Evolutionary conservation across 306 rosid species (phyloP).

Genomic region (Leucaena leucocephala): DNA sequence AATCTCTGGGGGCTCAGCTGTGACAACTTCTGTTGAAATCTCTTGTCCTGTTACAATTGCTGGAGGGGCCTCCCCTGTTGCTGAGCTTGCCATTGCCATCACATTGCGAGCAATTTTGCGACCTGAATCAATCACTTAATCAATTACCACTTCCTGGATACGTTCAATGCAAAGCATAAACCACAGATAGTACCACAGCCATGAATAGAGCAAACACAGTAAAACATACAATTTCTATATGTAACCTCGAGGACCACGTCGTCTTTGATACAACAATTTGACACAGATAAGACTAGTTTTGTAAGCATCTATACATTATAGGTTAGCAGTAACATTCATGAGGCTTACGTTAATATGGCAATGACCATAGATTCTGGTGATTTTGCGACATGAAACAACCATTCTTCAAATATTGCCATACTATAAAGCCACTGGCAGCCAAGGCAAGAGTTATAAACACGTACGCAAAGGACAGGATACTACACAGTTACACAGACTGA

Average conservation of each 20-base stretch:
- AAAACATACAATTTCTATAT: not conserved
- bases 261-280: not conserved
- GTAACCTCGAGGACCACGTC: not conserved
- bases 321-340: not conserved
- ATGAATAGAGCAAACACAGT: not conserved
- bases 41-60: constrained; percentile 81
- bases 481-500: not conserved
- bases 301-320: not conserved
- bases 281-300: not conserved
- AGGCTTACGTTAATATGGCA: not conserved
- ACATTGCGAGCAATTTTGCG: constrained; percentile 80
- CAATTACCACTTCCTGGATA: not conserved
- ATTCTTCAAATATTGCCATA: not conserved
- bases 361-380: not conserved
- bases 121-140: constrained; percentile 54
- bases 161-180: not conserved
- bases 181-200: not conserved
- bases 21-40: constrained; percentile 60
- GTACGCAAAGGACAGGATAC: not conserved
- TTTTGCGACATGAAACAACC: not conserved
- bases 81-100: constrained; percentile 65
- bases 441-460: not conserved
- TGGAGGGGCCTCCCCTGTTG: constrained; percentile 86
- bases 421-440: not conserved
- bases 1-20: constrained; percentile 70